Evolutionary conservation across 2,329 filamentous ascomycete species (phyloP).

Genomic region (Ilyonectria mors-panacis): DNA sequence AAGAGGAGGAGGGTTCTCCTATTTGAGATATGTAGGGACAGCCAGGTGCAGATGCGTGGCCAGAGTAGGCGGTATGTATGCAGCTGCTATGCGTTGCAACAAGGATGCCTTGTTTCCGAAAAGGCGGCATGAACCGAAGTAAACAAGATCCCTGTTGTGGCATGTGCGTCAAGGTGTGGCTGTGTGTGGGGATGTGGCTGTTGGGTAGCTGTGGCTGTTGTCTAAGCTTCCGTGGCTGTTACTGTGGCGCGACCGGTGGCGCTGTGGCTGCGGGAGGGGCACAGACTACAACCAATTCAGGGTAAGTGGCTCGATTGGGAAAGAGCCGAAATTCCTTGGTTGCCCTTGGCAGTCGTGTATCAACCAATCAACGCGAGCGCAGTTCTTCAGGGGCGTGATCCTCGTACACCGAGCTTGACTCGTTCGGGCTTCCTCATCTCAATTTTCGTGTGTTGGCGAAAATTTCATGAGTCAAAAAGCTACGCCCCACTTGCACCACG

Average conservation of each 20-base stretch:
- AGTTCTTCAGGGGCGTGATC: background rate
- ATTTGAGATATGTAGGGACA: background rate
- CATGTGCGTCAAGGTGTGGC: background rate
- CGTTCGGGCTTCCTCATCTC: background rate
- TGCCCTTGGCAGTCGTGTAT: background rate
- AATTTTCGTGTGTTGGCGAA: background rate
- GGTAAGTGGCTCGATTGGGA: background rate
- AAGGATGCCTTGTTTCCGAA: slow-evolving; percentile 20
- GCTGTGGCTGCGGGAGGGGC: too few relatives aligned
- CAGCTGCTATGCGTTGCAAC: slow-evolving; percentile 4
- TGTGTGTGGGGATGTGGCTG: background rate
- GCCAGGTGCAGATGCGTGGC: background rate
- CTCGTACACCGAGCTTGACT: background rate
- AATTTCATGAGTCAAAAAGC: background rate
- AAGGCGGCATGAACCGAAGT: slow-evolving; percentile 18
- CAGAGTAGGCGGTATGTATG: background rate
- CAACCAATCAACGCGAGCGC: background rate
- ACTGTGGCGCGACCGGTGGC: background rate
- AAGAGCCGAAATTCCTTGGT: background rate
- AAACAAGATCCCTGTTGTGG: slow-evolving; percentile 9
- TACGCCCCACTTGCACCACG: background rate
- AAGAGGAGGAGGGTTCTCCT: background rate
- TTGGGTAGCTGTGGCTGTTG: background rate
- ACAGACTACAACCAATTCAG: background rate
- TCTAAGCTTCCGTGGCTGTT: background rate